Evolutionary conservation across 495 filamentous ascomycete species (phyloP), one percentile per base, ranked within the genome.

Genomic region (Schizothecium vesticola): DNA sequence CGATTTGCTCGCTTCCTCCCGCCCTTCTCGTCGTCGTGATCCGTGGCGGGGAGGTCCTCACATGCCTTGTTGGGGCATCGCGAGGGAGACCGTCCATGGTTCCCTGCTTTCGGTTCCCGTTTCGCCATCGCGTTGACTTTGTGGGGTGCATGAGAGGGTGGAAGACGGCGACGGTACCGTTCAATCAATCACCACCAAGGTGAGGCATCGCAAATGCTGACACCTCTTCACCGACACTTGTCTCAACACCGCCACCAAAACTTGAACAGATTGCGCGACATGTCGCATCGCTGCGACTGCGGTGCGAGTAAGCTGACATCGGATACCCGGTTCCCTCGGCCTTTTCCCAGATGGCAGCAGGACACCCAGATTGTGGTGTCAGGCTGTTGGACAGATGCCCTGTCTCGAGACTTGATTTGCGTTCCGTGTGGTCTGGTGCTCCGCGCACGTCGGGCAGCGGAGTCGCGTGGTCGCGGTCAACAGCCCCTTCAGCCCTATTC

Each of bases 1-100:
- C 65, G n/a, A 66, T 66, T 66, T 66, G 65, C 25, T 66, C 65
- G 65, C 65, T 59, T 66, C 56, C 31, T 66, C 21, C 65, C 65
- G 65, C 16, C 56, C 57, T 59, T 4, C 2, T 25, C 11, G 56
- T 26, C 28, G 25, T 66, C 64, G 56, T 28, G 59, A 66, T 28
- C 25, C 28, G 31, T 60, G n/a, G 57, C 57, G 22, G 24, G 65
- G 22, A 60, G 31, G 56, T 59, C 36, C 56, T 66, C 65, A 66
- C 65, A 66, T 66, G 65, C 65, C 65, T 57, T 31, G 56, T 65
- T 28, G 25, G 29, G 43, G 63, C 51, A 25, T 57, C 55, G 63
- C 55, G 23, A 65, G 55, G 13, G 56, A 4, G 43, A 2, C 43
- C 43, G 16, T 3, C 43, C 43, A 51, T 51, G 19, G 19, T 51